Base-by-base conservation (phyloP, 345 rosid species). In the Isatis tinctoria region DNA sequence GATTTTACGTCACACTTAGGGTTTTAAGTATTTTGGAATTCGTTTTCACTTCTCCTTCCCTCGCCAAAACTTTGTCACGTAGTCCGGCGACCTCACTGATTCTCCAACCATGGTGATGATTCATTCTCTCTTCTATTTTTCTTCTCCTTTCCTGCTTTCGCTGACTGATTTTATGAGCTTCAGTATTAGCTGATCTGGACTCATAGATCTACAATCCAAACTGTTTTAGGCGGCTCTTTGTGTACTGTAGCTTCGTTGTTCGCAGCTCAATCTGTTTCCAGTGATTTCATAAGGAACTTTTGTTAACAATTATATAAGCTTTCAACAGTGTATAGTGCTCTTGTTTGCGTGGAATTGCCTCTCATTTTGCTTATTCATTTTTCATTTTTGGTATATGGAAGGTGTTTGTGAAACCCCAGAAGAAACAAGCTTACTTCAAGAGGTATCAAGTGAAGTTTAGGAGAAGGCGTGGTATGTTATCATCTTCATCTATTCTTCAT, bases 321-420 rank as follows among this genome's bases (percentile, higher is more conserved):
- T 26, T 26, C 27, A 26, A 26, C 27, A 26, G n/a, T 47, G 52
- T 3, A 28, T 20, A 12, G 10, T 13, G 14, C 1, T 37, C 12
- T 58, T 37, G 14, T 30, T 48, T 45, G 10, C 24, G 10, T 49
- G 59, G 11, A n/a, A 49, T 28, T 24, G 27, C 27, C 10, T 16
- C 52, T 45, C 32, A 26, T 64, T 45, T 43, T 44, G 36, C 9
- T 30, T 5, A 2, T 4, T 6, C 40, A 26, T 64, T 52, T 28
- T 2, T 28, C 4, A 0, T 1, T 32, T 32, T 32, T 0, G 6
- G 44, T 73, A 1, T 33, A 1, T 33, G 58, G 1, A 74, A 87
- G 92, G 83, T 49, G n/a, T 78, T 59, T 58, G 84, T 80, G 59
- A 84, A 80, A 61, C 74, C 88, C 26, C 85, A 82, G 43, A 87